A percentile compares a stretch with the other conserved stretches of the same genome.
Evolutionary conservation across 2,329 filamentous ascomycete genomes (phyloP).

Genomic region (Paraphoma sp.): DNA sequence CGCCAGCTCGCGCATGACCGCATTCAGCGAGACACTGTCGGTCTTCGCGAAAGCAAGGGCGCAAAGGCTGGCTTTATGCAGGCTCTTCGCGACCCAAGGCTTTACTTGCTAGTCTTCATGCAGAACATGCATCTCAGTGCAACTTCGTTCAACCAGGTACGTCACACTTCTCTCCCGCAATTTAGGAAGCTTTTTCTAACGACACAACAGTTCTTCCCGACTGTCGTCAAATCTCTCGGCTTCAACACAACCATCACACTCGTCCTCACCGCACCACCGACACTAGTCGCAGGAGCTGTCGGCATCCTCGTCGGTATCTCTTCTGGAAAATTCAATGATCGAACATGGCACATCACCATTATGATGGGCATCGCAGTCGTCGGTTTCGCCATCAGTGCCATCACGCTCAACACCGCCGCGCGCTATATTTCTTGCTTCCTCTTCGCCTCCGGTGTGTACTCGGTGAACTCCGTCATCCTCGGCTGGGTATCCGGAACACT

Average conservation of each 20-base stretch:
- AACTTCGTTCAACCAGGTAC: slow-evolving; percentile 52
- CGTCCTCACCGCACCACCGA: slow-evolving; percentile 52
- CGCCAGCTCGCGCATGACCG: slow-evolving; percentile 43
- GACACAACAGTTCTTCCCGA: slow-evolving; percentile 50
- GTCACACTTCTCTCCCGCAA: not conserved
- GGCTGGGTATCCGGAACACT: slow-evolving; percentile 52
- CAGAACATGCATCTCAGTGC: slow-evolving; percentile 61
- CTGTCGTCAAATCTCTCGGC: slow-evolving; percentile 58
- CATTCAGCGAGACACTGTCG: slow-evolving; percentile 56
- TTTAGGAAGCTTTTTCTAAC: not conserved
- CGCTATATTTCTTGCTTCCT: slow-evolving; percentile 36
- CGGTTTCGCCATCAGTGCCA: slow-evolving; percentile 47
- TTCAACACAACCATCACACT: slow-evolving; percentile 60
- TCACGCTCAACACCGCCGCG: slow-evolving; percentile 46
- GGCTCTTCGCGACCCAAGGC: slow-evolving; percentile 57
- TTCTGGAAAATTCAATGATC: slow-evolving; percentile 49
- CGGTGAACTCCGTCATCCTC: slow-evolving; percentile 41
- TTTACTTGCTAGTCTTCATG: slow-evolving; percentile 63
- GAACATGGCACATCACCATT: slow-evolving; percentile 50
- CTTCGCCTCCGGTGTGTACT: slow-evolving; percentile 32
- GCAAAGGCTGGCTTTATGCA: slow-evolving; percentile 58
- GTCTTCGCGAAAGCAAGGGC: slow-evolving; percentile 51
- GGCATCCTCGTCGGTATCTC: slow-evolving; percentile 42
- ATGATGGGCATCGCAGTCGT: slow-evolving; percentile 45
- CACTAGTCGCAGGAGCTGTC: slow-evolving; percentile 27